Base-by-base conservation (phyloP, 495 filamentous ascomycete species). In the Talaromyces thailandensis region DNA sequence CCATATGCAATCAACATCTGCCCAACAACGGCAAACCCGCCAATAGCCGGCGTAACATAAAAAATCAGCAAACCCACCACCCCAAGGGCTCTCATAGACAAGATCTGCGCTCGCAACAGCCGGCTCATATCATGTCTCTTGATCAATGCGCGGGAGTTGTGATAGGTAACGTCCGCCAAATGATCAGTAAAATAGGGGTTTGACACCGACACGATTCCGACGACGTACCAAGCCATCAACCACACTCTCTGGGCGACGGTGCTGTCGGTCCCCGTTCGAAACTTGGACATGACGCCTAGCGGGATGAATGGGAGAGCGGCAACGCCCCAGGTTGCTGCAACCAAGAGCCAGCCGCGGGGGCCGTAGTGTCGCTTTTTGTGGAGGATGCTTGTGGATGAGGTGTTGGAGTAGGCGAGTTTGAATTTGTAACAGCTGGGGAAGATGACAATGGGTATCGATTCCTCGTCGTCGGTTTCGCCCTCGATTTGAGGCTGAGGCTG, bases 21-120 rank as follows among this genome's bases (percentile, higher is more conserved):
- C 6, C 48, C 58, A n/a, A 73, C 71, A 26, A 69, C 63, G 1
- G 69, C 65, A 60, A 73, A 71, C 4, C 67, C 68, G n/a, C 70
- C 70, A 48, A 73, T 69, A 5, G 70, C 62, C 9, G 58, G 62
- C 18, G 53, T 66, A 29, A 60, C 56, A 52, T 64, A 72, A 31
- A 67, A 56, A 53, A 67, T 58, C 23, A 55, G 28, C 21, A 55
- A 28, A 28, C 48, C 18, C 11, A 23, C 1, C 1, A 55, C 51
- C 51, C 51, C 23, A 28, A 12, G 11, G 2, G 48, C 48, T 14
- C 51, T 55, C 9, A 26, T 1, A 55, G 28, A 25, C 51, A 55
- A 4, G n/a, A 28, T 55, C 21, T 4, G 4, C 12, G 26, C 51
- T 28, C 23, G 51, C 26, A 5, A 0, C 0, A 25, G 12, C 24